Base-by-base conservation (phyloP, 83 land plant genomes). In the Picea engelmannii region DNA sequence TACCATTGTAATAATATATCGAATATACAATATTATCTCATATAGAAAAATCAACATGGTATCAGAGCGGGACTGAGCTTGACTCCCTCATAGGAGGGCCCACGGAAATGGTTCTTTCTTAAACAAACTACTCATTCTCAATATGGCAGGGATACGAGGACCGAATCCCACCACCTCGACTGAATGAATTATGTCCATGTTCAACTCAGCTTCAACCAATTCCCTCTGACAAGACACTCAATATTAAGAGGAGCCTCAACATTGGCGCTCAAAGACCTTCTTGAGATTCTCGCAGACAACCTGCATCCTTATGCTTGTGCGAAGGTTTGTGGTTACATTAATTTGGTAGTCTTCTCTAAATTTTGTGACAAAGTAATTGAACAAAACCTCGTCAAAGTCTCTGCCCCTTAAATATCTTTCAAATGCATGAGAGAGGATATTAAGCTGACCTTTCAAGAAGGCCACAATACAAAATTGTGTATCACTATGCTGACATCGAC, bases 81-180 rank as follows among this genome's bases (percentile, higher is more conserved):
- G 38, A 35, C 38, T 35, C 38, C 38, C 1, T 35, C 38, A 2
- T 0, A 35, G 2, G 38, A 35, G 38, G 38, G 38, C 38, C 38
- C 38, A 35, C 1, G 38, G 38, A 35, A 35, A 35, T 35, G 96
- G 96, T 81, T 95, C 98, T 84, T 89, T 95, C 23, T 83, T 85
- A 67, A 95, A 95, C 27, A 90, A 83, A 23, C 87, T 86, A 3
- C 91, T 87, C 67, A 95, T 90, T 81, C 79, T 91, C 6, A 91
- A 78, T 21, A 95, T 83, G 6, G 98, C 93, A 68, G 98, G 98
- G 64, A 95, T 90, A 58, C 96, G 86, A 31, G 98, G 93, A 2
- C 93, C 94, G 4, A 96, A 95, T 8, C 98, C 38, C 38, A 35
- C 38, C 38, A 35, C 38, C 38, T 35, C 38, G 38, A 35, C 38